Percentiles rank a stretch among this genome's conserved stretches.
Evolutionary conservation across 495 filamentous ascomycete genomes (phyloP).

Genomic region (Aspergillus haitiensis): DNA sequence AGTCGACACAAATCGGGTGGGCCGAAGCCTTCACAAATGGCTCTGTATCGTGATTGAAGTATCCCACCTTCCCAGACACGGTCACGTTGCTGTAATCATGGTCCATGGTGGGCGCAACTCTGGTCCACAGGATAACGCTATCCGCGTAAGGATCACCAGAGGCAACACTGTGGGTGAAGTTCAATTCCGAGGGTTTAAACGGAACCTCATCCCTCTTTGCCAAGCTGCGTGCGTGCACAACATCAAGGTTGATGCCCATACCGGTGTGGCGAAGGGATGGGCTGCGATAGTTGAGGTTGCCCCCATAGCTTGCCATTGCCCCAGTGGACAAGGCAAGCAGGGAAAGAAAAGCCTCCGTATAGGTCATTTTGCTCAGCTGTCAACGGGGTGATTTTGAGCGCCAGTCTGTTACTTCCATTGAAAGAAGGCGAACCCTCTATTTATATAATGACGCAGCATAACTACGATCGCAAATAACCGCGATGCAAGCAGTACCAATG

Average conservation of each 20-base stretch:
- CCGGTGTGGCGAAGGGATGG: constrained; percentile 56
- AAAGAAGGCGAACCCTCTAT: too few relatives aligned
- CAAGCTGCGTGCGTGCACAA: constrained; percentile 29
- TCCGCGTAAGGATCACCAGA: constrained; percentile 65
- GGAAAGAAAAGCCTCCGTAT: constrained; percentile 11
- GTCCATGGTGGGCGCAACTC: constrained; percentile 53
- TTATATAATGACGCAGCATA: too few relatives aligned
- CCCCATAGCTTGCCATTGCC: constrained; percentile 31
- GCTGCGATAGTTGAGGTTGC: constrained; percentile 59
- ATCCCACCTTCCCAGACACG: constrained; percentile 52
- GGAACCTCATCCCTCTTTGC: constrained; percentile 34
- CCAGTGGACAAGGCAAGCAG: constrained; percentile 18
- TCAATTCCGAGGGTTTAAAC: constrained; percentile 48
- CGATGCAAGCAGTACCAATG: too few relatives aligned
- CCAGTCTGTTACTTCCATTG: too few relatives aligned
- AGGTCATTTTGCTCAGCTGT: constrained; percentile 10
- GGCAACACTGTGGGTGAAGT: constrained; percentile 70
- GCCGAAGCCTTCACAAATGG: constrained; percentile 22
- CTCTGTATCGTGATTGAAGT: constrained; percentile 59
- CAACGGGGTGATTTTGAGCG: too few relatives aligned
- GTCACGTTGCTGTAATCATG: constrained; percentile 58
- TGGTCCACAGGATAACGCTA: constrained; percentile 67
- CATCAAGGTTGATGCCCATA: constrained; percentile 54
- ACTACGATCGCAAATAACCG: too few relatives aligned
- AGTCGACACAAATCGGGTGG: constrained; percentile 55